Percentiles rank a stretch among this genome's conserved stretches.
Conservation (phyloP, 306 rosid genomes). For the Citrullus amarus region DNA sequence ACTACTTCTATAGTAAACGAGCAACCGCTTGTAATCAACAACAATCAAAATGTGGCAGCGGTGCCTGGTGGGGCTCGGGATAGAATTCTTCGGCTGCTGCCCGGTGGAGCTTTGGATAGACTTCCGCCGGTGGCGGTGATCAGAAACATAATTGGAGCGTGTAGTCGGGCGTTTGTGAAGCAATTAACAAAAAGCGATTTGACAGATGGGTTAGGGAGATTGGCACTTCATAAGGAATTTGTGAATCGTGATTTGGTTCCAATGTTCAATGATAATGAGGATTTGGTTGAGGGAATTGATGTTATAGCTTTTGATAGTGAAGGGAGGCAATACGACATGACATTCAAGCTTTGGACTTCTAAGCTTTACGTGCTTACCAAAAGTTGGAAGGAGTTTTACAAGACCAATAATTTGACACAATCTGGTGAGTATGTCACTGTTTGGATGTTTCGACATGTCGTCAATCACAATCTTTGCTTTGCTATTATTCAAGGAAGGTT, state of each 20-base stretch:
- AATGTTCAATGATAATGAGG: background rate
- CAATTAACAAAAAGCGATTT: background rate
- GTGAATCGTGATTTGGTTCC: background rate
- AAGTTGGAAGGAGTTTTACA: background rate
- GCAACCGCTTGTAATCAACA: background rate
- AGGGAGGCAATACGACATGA: background rate
- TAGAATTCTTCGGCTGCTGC: too few species aligned
- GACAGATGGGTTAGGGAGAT: background rate
- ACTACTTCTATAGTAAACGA: too few species aligned
- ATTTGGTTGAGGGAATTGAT: background rate
- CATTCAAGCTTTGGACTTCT: background rate
- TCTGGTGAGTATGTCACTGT: too few species aligned
- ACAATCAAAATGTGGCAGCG: background rate
- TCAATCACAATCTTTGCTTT: background rate
- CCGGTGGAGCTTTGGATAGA: background rate
- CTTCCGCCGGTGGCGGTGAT: background rate
- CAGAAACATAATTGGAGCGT: background rate
- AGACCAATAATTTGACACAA: background rate
- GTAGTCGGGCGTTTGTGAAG: background rate
- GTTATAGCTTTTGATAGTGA: background rate
- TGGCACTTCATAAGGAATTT: background rate
- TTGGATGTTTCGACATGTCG: background rate
- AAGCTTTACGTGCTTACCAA: background rate
- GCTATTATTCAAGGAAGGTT: background rate
- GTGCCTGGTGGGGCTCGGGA: background rate